These are phyloP conservation scores for Colletotrichum orbiculare DNA, from an alignment of 2,329 filamentous ascomycete genomes.

Conservation along the genomic window DNA sequence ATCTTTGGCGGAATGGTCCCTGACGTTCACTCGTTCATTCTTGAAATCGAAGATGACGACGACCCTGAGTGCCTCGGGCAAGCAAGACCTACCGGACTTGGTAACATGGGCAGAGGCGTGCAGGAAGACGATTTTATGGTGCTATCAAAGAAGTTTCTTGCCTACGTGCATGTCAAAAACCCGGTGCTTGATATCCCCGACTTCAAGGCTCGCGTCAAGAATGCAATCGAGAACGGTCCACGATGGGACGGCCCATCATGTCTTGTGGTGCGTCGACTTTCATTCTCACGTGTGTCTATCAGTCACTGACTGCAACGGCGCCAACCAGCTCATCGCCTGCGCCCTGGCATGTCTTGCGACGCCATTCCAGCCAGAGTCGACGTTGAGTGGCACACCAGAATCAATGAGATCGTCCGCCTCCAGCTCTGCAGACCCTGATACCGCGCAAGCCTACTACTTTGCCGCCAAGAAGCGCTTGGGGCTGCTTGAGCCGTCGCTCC, in stretches of 20 bases:
- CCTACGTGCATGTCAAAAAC: constrained; percentile 48
- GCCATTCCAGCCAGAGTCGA: constrained; percentile 36
- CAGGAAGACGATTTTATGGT: constrained; percentile 43
- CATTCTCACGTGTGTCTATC: no score
- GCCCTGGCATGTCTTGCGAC: constrained; percentile 44
- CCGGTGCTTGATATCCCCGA: constrained; percentile 43
- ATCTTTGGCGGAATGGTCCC: constrained; percentile 41
- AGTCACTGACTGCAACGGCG: background rate
- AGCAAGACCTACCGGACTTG: background rate
- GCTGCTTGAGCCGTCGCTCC: constrained; percentile 42
- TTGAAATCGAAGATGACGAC: constrained; percentile 34
- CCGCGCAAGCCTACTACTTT: constrained; percentile 41
- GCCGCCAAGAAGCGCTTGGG: constrained; percentile 46
- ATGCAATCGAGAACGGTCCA: constrained; percentile 42
- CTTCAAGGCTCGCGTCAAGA: constrained; percentile 37
- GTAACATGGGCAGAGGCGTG: constrained; percentile 38
- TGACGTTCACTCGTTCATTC: constrained; percentile 37
- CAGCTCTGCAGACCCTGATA: constrained; percentile 15
- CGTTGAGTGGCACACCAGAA: constrained; percentile 17
- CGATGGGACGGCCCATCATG: constrained; percentile 44
- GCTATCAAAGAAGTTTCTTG: constrained; percentile 43
- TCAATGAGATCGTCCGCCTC: constrained; percentile 11
- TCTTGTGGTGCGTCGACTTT: constrained; percentile 42
- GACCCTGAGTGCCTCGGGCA: constrained; percentile 25
- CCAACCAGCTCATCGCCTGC: constrained; percentile 44